Conservation (phyloP, 441 rosid species). For the Syzygium malaccense region DNA sequence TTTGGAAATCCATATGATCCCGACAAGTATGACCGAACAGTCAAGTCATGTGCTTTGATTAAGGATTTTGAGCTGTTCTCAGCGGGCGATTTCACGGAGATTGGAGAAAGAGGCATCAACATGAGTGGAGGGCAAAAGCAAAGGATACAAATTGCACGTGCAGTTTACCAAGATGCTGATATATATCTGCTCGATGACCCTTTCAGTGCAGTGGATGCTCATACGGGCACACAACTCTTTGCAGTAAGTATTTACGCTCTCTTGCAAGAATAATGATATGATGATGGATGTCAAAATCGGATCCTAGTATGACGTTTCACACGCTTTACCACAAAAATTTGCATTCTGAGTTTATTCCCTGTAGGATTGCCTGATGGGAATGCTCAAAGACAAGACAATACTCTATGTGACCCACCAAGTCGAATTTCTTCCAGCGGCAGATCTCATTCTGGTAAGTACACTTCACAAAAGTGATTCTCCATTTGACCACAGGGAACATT, state of each 20-base stretch:
- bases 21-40: conserved; percentile 50
- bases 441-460: conserved; percentile 77
- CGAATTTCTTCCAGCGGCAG: conserved; percentile 99
- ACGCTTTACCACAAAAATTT: background rate
- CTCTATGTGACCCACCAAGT: conserved; percentile 97
- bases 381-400: conserved; percentile 71
- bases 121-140: conserved; percentile 99
- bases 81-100: conserved; percentile 83
- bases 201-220: conserved; percentile 99
- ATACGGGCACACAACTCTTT: conserved; percentile 92
- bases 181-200: conserved; percentile 94
- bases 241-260: conserved; percentile 24
- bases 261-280: background rate
- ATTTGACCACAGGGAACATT: background rate
- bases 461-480: background rate
- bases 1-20: conserved; percentile 66
- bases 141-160: conserved; percentile 94
- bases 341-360: background rate
- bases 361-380: conserved; percentile 94
- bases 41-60: conserved; percentile 70
- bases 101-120: conserved; percentile 97
- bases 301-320: background rate
- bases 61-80: conserved; percentile 87
- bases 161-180: conserved; percentile 92
- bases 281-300: background rate